Conservation (phyloP, 495 filamentous ascomycete species). For the Aspergillus diversus region DNA sequence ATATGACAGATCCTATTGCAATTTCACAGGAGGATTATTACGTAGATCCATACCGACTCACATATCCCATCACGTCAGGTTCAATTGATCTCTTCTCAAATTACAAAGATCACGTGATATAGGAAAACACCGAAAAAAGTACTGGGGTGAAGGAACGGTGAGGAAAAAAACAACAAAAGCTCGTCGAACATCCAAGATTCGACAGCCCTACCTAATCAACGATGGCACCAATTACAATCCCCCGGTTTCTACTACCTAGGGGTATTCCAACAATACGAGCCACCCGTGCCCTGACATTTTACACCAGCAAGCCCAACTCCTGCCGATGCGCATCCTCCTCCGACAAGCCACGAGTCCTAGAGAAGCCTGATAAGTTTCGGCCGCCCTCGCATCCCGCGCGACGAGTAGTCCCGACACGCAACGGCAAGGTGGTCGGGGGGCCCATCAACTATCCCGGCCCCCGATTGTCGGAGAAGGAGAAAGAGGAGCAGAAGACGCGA, state of each 20-base stretch:
- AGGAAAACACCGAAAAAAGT: background rate
- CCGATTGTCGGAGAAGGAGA: slow-evolving; percentile 58
- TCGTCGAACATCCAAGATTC: background rate
- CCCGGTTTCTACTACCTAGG: slow-evolving; percentile 47
- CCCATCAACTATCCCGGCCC: slow-evolving; percentile 71
- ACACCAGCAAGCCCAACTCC: slow-evolving; percentile 21
- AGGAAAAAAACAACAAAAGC: slow-evolving; percentile 4
- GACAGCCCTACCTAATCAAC: background rate
- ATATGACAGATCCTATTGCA: background rate
- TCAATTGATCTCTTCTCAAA: background rate
- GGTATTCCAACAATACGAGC: slow-evolving; percentile 39
- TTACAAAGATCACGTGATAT: slow-evolving; percentile 16
- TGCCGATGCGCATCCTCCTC: slow-evolving; percentile 31
- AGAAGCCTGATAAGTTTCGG: slow-evolving; percentile 79
- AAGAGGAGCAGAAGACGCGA: slow-evolving; percentile 60
- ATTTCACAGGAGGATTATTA: background rate
- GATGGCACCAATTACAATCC: slow-evolving; percentile 38
- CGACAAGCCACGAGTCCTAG: slow-evolving; percentile 64
- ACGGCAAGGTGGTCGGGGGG: slow-evolving; percentile 32
- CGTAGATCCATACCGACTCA: background rate
- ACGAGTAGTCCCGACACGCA: slow-evolving; percentile 44
- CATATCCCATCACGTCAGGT: background rate
- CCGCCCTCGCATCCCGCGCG: slow-evolving; percentile 81
- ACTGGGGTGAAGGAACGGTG: background rate
- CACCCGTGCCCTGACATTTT: slow-evolving; percentile 29